These are phyloP conservation scores for Favolaschia claudopus DNA, from an alignment of 768 basidiomycete genomes.

Conservation along the genomic window DNA sequence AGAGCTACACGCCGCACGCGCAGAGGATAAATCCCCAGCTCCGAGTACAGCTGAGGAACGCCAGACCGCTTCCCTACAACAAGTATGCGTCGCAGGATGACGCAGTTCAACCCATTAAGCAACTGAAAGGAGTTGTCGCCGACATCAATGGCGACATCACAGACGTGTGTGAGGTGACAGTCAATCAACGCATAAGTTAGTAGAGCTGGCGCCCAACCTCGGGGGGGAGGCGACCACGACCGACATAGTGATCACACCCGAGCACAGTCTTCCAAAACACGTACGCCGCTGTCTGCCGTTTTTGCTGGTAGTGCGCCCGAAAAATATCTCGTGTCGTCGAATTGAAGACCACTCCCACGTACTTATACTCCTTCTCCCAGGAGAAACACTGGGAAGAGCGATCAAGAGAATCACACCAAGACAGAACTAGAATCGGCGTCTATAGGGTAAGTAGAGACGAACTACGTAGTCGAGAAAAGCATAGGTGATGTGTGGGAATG, in stretches of 20 bases:
- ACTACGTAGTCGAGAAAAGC: too few species aligned
- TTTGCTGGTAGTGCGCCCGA: not conserved
- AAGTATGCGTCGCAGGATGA: not conserved
- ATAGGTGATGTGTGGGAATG: too few species aligned
- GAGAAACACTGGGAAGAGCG: not conserved
- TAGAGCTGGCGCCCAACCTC: slow-evolving; percentile 7
- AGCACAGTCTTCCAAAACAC: not conserved
- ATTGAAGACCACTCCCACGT: slow-evolving; percentile 18
- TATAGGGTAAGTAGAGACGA: too few species aligned
- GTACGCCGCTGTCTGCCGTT: not conserved
- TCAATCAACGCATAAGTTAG: slow-evolving; percentile 25
- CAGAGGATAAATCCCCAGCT: not conserved
- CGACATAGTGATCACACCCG: not conserved
- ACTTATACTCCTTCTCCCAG: slow-evolving; percentile 7
- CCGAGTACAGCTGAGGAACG: not conserved
- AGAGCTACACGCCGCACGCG: not conserved
- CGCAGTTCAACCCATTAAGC: not conserved
- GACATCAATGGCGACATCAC: slow-evolving; percentile 15
- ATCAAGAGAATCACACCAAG: not conserved
- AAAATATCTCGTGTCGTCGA: slow-evolving; percentile 14
- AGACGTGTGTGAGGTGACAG: slow-evolving; percentile 11
- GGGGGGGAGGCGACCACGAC: slow-evolving; percentile 1
- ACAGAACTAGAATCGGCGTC: slow-evolving; percentile 5
- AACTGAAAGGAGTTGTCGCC: not conserved
- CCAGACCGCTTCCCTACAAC: not conserved